Percentiles rank a stretch among this genome's conserved stretches.
Conservation (phyloP, 2,329 filamentous ascomycete species). For the Arachnomyces sp. region DNA sequence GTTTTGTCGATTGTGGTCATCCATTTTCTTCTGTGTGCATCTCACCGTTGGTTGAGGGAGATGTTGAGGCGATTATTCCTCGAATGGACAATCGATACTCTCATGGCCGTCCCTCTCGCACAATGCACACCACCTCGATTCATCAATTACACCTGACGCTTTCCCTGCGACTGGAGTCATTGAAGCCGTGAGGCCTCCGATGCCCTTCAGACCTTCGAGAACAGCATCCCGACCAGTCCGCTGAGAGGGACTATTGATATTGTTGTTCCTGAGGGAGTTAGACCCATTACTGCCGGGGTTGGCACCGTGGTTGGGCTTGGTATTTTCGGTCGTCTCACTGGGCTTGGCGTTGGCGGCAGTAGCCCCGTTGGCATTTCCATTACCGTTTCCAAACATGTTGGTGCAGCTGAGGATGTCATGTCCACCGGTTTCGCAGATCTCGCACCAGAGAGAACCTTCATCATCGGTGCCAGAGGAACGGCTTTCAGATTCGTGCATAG, state of each 20-base stretch:
- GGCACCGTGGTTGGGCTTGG: slow-evolving; percentile 3
- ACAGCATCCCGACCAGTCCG: slow-evolving; percentile 36
- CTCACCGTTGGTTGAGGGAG: background rate
- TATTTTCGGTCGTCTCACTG: slow-evolving; percentile 11
- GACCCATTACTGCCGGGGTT: background rate
- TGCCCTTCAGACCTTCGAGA: slow-evolving; percentile 36
- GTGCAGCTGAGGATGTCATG: slow-evolving; percentile 94
- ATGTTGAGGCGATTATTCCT: slow-evolving; percentile 48
- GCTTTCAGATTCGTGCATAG: slow-evolving; percentile 35
- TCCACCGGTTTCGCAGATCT: slow-evolving; percentile 86
- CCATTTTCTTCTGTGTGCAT: slow-evolving; percentile 1
- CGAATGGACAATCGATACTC: slow-evolving; percentile 89
- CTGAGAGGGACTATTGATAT: slow-evolving; percentile 17
- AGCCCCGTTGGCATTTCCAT: slow-evolving; percentile 13
- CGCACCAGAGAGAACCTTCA: slow-evolving; percentile 74
- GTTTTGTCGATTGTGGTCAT: no score
- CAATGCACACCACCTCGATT: slow-evolving; percentile 90
- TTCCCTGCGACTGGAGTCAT: slow-evolving; percentile 66
- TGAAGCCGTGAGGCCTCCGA: slow-evolving; percentile 31
- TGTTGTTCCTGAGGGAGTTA: background rate
- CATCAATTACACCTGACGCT: slow-evolving; percentile 68
- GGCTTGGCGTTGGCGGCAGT: slow-evolving; percentile 8
- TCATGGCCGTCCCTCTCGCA: slow-evolving; percentile 96
- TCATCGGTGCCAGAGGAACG: slow-evolving; percentile 61
- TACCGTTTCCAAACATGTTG: slow-evolving; percentile 63